Evolutionary conservation across 345 rosid species (phyloP).

Genomic region (Gossypium sturtianum): DNA sequence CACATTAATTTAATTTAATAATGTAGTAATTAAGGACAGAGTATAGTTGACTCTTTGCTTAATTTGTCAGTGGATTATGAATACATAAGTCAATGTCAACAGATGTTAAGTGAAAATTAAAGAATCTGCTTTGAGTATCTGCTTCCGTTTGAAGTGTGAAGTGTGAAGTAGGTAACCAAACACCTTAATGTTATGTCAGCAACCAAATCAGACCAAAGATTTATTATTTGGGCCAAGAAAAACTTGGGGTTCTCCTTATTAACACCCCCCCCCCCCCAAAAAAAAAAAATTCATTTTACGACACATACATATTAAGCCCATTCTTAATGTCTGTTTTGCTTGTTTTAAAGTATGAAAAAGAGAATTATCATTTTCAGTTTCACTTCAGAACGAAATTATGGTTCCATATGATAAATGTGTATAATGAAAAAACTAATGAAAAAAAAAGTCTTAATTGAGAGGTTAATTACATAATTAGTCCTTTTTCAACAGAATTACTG

Average conservation of each 20-base stretch:
- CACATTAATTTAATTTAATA: not conserved
- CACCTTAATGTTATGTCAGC: not conserved
- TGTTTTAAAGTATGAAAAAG: not conserved
- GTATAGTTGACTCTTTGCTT: not conserved
- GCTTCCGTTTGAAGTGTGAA: not conserved
- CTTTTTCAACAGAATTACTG: too few species aligned
- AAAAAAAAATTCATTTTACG: not conserved
- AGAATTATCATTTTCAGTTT: not conserved
- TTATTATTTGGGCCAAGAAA: not conserved
- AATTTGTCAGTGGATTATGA: not conserved
- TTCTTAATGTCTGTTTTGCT: not conserved
- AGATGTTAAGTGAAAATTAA: not conserved
- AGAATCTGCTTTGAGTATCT: not conserved
- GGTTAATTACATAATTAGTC: too few species aligned
- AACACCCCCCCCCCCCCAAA: not conserved
- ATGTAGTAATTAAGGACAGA: not conserved
- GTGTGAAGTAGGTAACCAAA: not conserved
- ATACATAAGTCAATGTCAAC: not conserved
- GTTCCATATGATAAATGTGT: too few species aligned
- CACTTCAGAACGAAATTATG: too few species aligned
- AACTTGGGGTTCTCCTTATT: not conserved
- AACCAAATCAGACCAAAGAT: not conserved
- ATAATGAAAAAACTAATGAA: too few species aligned
- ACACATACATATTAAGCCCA: not conserved
- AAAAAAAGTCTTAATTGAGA: too few species aligned